phyloP scores from a whole-genome alignment of 192 early-diverging fungal genomes.

The Umbelopsis sp. region DNA sequence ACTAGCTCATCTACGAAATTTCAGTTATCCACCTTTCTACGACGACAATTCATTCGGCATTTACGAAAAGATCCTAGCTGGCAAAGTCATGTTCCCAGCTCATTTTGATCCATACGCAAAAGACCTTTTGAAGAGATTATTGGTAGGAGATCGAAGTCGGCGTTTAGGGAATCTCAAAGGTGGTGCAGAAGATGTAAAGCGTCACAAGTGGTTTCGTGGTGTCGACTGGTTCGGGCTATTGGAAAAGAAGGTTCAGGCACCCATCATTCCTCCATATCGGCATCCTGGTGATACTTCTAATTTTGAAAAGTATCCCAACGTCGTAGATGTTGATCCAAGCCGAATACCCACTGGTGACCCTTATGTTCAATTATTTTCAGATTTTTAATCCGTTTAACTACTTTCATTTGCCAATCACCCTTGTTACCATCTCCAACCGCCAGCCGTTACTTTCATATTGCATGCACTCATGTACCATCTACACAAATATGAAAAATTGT shows the following conservation, averaged over 20 bases:
- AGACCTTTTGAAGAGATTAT: conserved; percentile 88
- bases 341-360: conserved; percentile 62
- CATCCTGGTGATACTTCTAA: conserved; percentile 95
- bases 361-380: conserved; percentile 75
- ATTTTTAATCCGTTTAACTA: conserved; percentile 58
- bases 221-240: conserved; percentile 92
- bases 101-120: conserved; percentile 84
- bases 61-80: conserved; percentile 97
- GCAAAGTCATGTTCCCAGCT: conserved; percentile 85
- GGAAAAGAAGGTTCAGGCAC: conserved; percentile 75
- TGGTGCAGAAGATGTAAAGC: conserved; percentile 90
- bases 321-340: conserved; percentile 55
- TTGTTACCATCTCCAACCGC: neutral
- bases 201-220: conserved; percentile 91
- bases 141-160: conserved; percentile 90
- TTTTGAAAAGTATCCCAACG: conserved; percentile 97
- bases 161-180: conserved; percentile 92
- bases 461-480: neutral
- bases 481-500: neutral
- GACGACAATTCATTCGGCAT: conserved; percentile 98
- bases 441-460: neutral
- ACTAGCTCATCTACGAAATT: neutral
- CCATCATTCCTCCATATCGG: conserved; percentile 86
- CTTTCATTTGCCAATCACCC: conserved; percentile 4
- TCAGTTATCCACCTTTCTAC: conserved; percentile 90